Evolutionary conservation across 1,139 yeast genomes (phyloP), one percentile per base, ranked within the genome.

Genomic region (Geotrichum cucujoidarum): DNA sequence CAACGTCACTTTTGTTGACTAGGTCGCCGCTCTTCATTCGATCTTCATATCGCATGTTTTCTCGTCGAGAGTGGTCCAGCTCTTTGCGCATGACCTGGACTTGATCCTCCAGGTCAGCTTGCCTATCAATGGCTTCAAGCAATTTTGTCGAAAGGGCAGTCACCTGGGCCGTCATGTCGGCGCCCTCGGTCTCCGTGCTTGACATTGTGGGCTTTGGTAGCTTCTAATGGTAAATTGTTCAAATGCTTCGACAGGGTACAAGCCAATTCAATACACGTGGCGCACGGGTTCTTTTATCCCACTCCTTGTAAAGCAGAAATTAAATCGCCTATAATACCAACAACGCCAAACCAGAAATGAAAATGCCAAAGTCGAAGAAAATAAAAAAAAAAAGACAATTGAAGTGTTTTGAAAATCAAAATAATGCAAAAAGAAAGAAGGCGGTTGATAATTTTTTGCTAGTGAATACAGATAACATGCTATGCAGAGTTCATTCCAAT

Each of bases 51-150:
- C 49, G 54, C 42, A 53, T 49, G 41, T 63, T 61, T 22, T 59
- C 59, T 29, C 56, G 56, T 31, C 58, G 52, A 3, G 63, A 52
- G 2, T 55, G 47, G 17, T 63, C 67, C 40, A 65, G 55, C 36
- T 62, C 63, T 30, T 54, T 48, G 32, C 62, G 56, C 45, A 59
- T 52, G 34, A 57, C 54, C 43, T 56, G 59, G 11, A 63, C 50
- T 51, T 62, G 64, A 42, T 67, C 70, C 46, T 67, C 72, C 25
- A 68, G 55, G 39, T 61, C 67, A 5, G 68, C 65, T 52, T 66
- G 68, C 17, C 60, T 56, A 40, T 67, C 68, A 39, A 67, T 64
- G 7, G 71, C 67, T 45, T 61, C 60, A 8, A 68, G 55, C 32
- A 68, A 57, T 54, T 63, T 64, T 16, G 67, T 65, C 35, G 69